Conservation (phyloP, 805 yeast species). For the Scheffersomyces stipitis region DNA sequence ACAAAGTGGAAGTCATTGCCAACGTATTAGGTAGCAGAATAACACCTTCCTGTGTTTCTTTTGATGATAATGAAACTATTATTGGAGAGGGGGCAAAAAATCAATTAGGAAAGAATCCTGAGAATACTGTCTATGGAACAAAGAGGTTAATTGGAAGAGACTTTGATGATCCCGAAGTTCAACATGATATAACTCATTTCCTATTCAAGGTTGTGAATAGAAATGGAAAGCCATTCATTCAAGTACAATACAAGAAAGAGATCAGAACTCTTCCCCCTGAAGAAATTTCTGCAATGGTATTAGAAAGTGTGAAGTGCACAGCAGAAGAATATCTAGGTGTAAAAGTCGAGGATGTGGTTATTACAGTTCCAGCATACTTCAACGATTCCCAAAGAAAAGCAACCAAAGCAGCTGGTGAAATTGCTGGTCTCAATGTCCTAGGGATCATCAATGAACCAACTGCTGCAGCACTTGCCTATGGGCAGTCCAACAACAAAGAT, state of each 20-base stretch:
- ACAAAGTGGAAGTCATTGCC: conserved; percentile 92
- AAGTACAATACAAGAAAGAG: conserved; percentile 89
- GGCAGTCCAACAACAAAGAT: conserved; percentile 44
- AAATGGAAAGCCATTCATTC: conserved; percentile 82
- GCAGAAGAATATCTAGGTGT: conserved; percentile 89
- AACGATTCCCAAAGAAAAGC: conserved; percentile 47
- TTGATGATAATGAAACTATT: conserved; percentile 91
- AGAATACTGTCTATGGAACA: conserved; percentile 92
- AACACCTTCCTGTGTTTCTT: conserved; percentile 95
- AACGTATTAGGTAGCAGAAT: conserved; percentile 99
- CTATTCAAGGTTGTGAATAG: conserved; percentile 80
- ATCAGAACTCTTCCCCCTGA: conserved; percentile 86
- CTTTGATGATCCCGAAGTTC: conserved; percentile 76
- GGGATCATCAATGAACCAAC: conserved; percentile 46
- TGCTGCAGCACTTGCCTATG: conserved; percentile 47
- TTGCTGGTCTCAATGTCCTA: conserved; percentile 44
- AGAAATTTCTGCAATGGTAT: conserved; percentile 90
- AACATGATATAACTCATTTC: conserved; percentile 79
- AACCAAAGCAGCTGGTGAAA: conserved; percentile 44
- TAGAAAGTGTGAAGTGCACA: conserved; percentile 87
- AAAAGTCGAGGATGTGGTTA: conserved; percentile 59
- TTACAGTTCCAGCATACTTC: conserved; percentile 45
- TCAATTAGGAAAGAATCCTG: conserved; percentile 96
- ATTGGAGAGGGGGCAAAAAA: conserved; percentile 98
- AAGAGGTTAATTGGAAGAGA: conserved; percentile 89